These are phyloP conservation scores for Asparagopsis taxiformis DNA, from an alignment of 31 red algal species.

Conservation along the genomic window DNA sequence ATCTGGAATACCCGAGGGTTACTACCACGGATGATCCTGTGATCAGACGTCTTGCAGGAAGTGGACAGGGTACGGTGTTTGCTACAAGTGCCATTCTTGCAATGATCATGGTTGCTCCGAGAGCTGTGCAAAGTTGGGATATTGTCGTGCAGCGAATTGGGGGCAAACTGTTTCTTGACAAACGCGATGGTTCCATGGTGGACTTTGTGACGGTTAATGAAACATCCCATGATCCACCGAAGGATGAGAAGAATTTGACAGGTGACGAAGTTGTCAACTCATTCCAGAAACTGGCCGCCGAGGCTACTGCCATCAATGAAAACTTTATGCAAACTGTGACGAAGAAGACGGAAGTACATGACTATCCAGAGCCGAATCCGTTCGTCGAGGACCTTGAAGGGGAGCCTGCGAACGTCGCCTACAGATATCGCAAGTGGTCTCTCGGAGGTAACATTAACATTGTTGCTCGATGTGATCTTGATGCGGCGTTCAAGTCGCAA, in stretches of 20 bases:
- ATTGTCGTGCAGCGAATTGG: conserved; percentile 96
- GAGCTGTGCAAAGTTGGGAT: conserved; percentile 93
- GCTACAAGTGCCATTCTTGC: conserved; percentile 87
- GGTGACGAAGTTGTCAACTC: conserved; percentile 82
- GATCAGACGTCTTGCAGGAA: conserved; percentile 81
- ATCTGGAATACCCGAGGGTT: conserved; percentile 72
- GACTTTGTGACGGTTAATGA: conserved; percentile 96
- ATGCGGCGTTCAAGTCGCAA: conserved; percentile 67
- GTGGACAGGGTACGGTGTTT: conserved; percentile 84
- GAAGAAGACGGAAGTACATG: conserved; percentile 44
- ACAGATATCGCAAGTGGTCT: conserved; percentile 95
- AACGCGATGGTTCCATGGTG: conserved; percentile 88
- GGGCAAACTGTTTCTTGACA: conserved; percentile 95
- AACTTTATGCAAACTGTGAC: conserved; percentile 93
- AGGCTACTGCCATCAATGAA: conserved; percentile 95
- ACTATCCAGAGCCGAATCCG: conserved; percentile 69
- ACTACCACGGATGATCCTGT: conserved; percentile 94
- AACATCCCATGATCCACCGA: conserved; percentile 89
- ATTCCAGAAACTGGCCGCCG: conserved; percentile 74
- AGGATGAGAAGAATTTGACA: conserved; percentile 89
- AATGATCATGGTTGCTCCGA: conserved; percentile 89
- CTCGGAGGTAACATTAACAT: conserved; percentile 71
- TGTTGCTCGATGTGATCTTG: conserved; percentile 92
- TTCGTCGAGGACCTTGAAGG: conserved; percentile 71
- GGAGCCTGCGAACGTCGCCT: conserved; percentile 58